Base-by-base conservation (phyloP, 2,329 filamentous ascomycete genomes). In the Alternaria burnsii region DNA sequence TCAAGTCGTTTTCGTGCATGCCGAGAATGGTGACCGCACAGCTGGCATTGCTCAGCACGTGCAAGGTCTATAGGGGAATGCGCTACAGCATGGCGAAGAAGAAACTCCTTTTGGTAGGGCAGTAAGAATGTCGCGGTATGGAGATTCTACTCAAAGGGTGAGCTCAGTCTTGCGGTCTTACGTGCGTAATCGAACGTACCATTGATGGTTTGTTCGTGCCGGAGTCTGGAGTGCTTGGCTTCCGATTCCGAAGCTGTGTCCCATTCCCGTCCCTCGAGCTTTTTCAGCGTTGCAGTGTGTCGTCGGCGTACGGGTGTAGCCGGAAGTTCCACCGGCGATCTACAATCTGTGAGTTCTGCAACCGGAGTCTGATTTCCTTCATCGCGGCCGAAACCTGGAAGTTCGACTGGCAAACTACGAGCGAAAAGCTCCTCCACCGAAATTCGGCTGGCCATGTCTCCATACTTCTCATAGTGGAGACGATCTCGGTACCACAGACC, bases 141-240 rank as follows among this genome's bases (percentile, higher is more conserved):
- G 4, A 28, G 20, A 24, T 57, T 34, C 59, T 67, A 24, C 38
- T 57, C 42, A 7, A 67, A 51, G 12, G 52, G 51, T 57, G 52
- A 61, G 60, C 46, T 51, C 7, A 65, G 6, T 16, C 30, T 10
- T 2, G n/a, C 30, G 11, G 56, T 44, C 3, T 47, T n/a, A 20
- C 22, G 36, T 16, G 34, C 42, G 14, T n/a, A 36, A 7, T 9
- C 24, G 7, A 50, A 55, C 52, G n/a, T 53, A 44, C 46, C 16
- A n/a, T 22, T 50, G n/a, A 30, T n/a, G 8, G 44, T 10, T 0
- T 51, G n/a, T 18, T 41, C 24, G 7, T 22, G 12, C 14, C 16
- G 16, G 8, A 46, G 11, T 2, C 4, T 30, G 11, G 46, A 28
- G 14, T 16, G 22, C 32, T 22, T 41, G 16, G 30, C 53, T 26